These are phyloP conservation scores for Pestalotiopsis fici DNA, from an alignment of 2,329 filamentous ascomycete species.

Conservation along the genomic window DNA sequence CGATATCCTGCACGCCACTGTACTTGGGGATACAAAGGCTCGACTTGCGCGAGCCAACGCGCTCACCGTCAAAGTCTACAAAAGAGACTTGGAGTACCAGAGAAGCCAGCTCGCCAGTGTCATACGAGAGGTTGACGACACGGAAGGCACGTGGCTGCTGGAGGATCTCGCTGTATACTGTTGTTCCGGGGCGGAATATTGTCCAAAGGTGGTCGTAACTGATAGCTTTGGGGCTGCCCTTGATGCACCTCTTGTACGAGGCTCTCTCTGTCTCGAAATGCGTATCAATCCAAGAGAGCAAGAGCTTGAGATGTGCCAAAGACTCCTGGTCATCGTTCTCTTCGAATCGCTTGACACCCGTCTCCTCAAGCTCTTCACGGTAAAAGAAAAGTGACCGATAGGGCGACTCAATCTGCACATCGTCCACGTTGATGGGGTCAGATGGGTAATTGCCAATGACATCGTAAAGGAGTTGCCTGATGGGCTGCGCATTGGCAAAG, in stretches of 20 bases:
- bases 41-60: conserved; percentile 25
- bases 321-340: conserved; percentile 24
- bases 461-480: conserved; percentile 26
- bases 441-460: conserved; percentile 26
- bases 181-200: conserved; percentile 24
- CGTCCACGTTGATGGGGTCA: conserved; percentile 21
- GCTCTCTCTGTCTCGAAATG: conserved; percentile 32
- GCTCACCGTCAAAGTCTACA: conserved; percentile 37
- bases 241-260: conserved; percentile 24
- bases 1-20: conserved; percentile 21
- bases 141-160: conserved; percentile 30
- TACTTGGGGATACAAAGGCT: conserved; percentile 28
- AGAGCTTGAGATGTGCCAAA: conserved; percentile 23
- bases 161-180: conserved; percentile 24
- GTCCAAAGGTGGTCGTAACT: conserved; percentile 30
- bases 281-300: conserved; percentile 30
- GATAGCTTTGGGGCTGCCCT: conserved; percentile 23
- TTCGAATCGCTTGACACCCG: conserved; percentile 26
- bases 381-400: conserved; percentile 29
- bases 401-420: conserved; percentile 21
- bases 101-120: conserved; percentile 17
- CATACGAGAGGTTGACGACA: conserved; percentile 26
- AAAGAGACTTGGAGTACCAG: conserved; percentile 25
- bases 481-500: conserved; percentile 28
- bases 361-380: conserved; percentile 21